phyloP scores from a whole-genome alignment of 345 rosid genomes.

The Syzygium aqueum region DNA sequence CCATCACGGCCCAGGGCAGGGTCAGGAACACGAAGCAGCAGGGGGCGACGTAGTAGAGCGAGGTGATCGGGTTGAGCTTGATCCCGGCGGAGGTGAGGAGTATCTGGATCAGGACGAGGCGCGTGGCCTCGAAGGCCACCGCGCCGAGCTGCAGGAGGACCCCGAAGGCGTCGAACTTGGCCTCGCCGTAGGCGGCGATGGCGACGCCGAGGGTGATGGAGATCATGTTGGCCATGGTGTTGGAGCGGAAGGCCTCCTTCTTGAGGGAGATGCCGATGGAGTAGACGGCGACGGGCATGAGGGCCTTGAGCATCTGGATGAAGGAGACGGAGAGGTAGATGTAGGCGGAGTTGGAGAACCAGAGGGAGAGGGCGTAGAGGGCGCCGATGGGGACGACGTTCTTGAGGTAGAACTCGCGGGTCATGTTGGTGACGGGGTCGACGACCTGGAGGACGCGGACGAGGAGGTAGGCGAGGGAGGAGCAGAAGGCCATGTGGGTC shows the following conservation, averaged over 20 bases:
- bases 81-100: slow-evolving; percentile 29
- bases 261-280: slow-evolving; percentile 15
- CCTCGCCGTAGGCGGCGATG: slow-evolving; percentile 39
- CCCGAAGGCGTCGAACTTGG: slow-evolving; percentile 30
- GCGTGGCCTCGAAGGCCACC: slow-evolving; percentile 35
- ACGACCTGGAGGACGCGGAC: slow-evolving; percentile 32
- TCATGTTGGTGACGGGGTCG: slow-evolving; percentile 32
- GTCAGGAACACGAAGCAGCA: slow-evolving; percentile 35
- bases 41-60: slow-evolving; percentile 35
- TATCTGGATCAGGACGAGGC: slow-evolving; percentile 34
- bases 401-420: slow-evolving; percentile 22
- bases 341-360: slow-evolving; percentile 41
- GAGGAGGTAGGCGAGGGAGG: slow-evolving; percentile 23
- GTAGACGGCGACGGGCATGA: slow-evolving; percentile 40
- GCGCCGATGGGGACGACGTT: slow-evolving; percentile 41
- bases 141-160: slow-evolving; percentile 36
- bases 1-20: slow-evolving; percentile 33
- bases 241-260: slow-evolving; percentile 20
- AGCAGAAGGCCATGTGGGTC: slow-evolving; percentile 43
- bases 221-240: slow-evolving; percentile 30
- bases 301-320: slow-evolving; percentile 44
- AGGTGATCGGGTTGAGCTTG: slow-evolving; percentile 27
- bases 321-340: slow-evolving; percentile 38
- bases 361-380: slow-evolving; percentile 27
- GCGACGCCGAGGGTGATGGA: slow-evolving; percentile 38